phyloP scores from a whole-genome alignment of 768 basidiomycete species.

The Russula compacta region DNA sequence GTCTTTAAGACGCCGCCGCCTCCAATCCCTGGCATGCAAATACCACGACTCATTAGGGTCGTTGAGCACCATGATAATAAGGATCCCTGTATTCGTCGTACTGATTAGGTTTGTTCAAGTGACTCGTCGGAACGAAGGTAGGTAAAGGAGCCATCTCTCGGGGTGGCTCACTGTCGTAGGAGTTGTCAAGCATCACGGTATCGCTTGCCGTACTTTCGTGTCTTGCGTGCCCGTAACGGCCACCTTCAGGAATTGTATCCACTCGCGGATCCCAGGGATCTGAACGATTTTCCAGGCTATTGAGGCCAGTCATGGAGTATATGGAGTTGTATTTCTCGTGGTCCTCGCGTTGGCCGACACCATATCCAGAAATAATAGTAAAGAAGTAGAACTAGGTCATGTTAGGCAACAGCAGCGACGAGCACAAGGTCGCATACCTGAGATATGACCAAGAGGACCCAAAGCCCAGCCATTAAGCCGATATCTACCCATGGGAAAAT shows the following conservation, averaged over 20 bases:
- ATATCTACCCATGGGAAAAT: slow-evolving; percentile 91
- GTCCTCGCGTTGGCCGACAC: slow-evolving; percentile 63
- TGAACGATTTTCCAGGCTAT: slow-evolving; percentile 49
- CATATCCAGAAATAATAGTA: slow-evolving; percentile 52
- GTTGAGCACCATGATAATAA: slow-evolving; percentile 23
- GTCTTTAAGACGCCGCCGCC: background rate
- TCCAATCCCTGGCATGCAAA: too few relatives aligned
- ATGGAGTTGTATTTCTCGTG: slow-evolving; percentile 73
- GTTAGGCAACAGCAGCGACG: slow-evolving; percentile 28
- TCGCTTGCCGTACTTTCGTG: slow-evolving; percentile 17
- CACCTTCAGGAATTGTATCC: slow-evolving; percentile 20
- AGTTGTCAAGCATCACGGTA: slow-evolving; percentile 7
- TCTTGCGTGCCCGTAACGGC: slow-evolving; percentile 12
- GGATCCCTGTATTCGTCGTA: slow-evolving; percentile 26
- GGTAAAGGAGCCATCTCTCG: background rate
- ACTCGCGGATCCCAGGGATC: slow-evolving; percentile 63
- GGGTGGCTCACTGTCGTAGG: background rate
- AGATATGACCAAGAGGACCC: slow-evolving; percentile 68
- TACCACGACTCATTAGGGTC: background rate
- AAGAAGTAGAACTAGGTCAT: slow-evolving; percentile 39
- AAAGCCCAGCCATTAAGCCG: slow-evolving; percentile 84
- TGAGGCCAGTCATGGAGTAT: slow-evolving; percentile 47
- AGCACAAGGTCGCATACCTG: slow-evolving; percentile 45
- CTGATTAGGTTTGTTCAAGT: background rate
- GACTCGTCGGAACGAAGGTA: background rate